Base-by-base conservation (phyloP, 495 filamentous ascomycete species). In the Penicillium chermesinum region DNA sequence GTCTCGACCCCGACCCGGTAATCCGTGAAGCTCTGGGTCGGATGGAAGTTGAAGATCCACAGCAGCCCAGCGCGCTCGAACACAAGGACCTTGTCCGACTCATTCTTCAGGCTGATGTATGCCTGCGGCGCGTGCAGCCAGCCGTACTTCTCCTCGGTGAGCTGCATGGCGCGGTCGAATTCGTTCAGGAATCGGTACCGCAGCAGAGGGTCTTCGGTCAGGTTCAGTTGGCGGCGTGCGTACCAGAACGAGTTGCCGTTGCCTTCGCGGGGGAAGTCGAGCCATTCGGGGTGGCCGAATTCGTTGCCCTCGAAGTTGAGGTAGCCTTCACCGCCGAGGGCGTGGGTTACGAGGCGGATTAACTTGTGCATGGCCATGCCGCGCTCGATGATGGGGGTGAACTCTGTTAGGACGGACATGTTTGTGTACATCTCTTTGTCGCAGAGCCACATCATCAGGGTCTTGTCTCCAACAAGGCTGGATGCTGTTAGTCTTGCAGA, bases 291-390 rank as follows among this genome's bases (percentile, higher is more conserved):
- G 66, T 98, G 93, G 1, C 93, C 93, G 66, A 98, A 98, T 66
- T 98, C 93, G 67, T 98, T 98, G 50, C 91, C 93, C 68, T 95
- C 89, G 59, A 98, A 98, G 71, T 96, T 97, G 44, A 97, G 89
- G 59, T 94, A 98, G 33, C 91, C 93, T 68, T 98, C 93, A 52
- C 93, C 93, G 41, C 94, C 93, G n/a, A 98, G 80, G 22, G 74
- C 81, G 68, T 98, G 94, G 17, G 93, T 98, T 46, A 97, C 71
- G 7, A 97, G 80, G 13, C 93, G 86, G 63, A 98, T 95, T 83
- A 97, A 85, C 73, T 98, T 98, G 79, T 98, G 93, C 19, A 98
- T 68, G 7, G 85, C 78, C 72, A 97, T 83, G 43, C 94, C 93
- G 49, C 93, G 83, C 43, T 91, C 86, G 64, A 98, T 96, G 53